Evolutionary conservation across 495 filamentous ascomycete species (phyloP).

Genomic region (Clohesyomyces aquaticus): DNA sequence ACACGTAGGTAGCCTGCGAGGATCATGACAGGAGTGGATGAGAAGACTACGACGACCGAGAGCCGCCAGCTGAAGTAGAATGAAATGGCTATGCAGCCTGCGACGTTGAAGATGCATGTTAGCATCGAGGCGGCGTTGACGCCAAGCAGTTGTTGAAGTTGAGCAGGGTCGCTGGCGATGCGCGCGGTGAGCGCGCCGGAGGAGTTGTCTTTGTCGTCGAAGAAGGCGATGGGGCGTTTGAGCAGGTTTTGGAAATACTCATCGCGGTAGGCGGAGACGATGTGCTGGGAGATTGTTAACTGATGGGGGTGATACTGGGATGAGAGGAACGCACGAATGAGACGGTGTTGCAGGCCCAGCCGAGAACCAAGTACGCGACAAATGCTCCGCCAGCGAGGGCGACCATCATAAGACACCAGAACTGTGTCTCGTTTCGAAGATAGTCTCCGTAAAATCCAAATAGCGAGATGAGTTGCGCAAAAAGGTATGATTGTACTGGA

Average conservation of each 20-base stretch:
- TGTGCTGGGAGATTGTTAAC: constrained; percentile 26
- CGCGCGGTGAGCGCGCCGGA: constrained; percentile 39
- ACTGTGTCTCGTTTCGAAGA: constrained; percentile 2
- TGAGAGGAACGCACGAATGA: constrained; percentile 61
- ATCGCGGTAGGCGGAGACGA: constrained; percentile 38
- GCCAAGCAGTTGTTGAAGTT: constrained; percentile 39
- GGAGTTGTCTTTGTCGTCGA: constrained; percentile 42
- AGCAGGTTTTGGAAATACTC: constrained; percentile 42
- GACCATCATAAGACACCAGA: constrained; percentile 21
- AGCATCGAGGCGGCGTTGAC: constrained; percentile 38
- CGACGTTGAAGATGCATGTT: constrained; percentile 37
- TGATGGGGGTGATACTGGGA: too few relatives aligned
- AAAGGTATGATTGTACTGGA: constrained; percentile 27
- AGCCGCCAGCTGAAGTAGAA: constrained; percentile 45
- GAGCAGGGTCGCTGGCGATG: constrained; percentile 34
- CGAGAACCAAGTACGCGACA: constrained; percentile 18
- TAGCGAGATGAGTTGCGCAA: constrained; percentile 17
- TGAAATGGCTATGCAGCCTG: constrained; percentile 39
- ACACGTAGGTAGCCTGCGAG: constrained; percentile 38
- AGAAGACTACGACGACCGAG: constrained; percentile 37
- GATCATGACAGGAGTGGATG: constrained; percentile 39
- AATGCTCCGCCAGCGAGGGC: constrained; percentile 12
- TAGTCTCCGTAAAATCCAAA: constrained; percentile 20
- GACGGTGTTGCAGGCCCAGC: constrained; percentile 22
- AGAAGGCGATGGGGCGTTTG: constrained; percentile 39